Evolutionary conservation across 176 grass and related monocot species (phyloP).

Genomic region (Triticum timopheevii): DNA sequence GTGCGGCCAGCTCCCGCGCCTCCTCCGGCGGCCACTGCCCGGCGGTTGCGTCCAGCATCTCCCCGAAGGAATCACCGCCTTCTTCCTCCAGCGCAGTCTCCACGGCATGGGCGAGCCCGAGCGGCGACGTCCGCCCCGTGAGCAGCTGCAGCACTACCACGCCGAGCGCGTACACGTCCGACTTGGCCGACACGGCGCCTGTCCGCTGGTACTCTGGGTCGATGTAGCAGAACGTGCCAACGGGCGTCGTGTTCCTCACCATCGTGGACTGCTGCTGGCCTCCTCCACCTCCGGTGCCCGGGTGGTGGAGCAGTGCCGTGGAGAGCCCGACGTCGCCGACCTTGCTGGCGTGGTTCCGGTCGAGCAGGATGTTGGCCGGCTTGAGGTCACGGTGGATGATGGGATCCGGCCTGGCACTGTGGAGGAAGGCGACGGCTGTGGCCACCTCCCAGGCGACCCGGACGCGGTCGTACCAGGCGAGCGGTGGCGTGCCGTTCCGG

Average conservation of each 20-base stretch:
- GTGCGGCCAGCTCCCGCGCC: conserved; percentile 43
- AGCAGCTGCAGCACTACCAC: conserved; percentile 72
- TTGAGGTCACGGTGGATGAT: conserved; percentile 91
- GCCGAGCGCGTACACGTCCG: conserved; percentile 68
- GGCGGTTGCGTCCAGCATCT: conserved; percentile 60
- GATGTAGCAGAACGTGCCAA: conserved; percentile 97
- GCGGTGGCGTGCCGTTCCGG: conserved; percentile 35
- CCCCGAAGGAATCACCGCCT: conserved; percentile 1
- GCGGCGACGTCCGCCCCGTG: conserved; percentile 51
- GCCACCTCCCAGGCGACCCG: conserved; percentile 77
- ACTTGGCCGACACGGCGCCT: conserved; percentile 60
- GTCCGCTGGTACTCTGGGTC: conserved; percentile 91
- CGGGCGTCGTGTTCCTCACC: conserved; percentile 72
- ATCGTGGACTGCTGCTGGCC: conserved; percentile 33
- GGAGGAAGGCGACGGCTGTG: conserved; percentile 73
- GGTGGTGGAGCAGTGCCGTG: conserved; percentile 46
- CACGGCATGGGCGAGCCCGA: conserved; percentile 55
- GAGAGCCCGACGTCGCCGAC: conserved; percentile 91
- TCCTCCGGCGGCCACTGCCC: conserved; percentile 69
- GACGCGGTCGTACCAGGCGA: conserved; percentile 74
- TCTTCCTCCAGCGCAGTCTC: conserved; percentile 58
- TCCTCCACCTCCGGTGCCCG: background rate
- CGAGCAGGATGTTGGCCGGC: conserved; percentile 67
- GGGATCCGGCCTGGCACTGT: conserved; percentile 76
- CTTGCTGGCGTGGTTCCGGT: conserved; percentile 76